These are phyloP conservation scores for Glaciozyma martinii DNA, from an alignment of 768 basidiomycete species.

Conservation along the genomic window DNA sequence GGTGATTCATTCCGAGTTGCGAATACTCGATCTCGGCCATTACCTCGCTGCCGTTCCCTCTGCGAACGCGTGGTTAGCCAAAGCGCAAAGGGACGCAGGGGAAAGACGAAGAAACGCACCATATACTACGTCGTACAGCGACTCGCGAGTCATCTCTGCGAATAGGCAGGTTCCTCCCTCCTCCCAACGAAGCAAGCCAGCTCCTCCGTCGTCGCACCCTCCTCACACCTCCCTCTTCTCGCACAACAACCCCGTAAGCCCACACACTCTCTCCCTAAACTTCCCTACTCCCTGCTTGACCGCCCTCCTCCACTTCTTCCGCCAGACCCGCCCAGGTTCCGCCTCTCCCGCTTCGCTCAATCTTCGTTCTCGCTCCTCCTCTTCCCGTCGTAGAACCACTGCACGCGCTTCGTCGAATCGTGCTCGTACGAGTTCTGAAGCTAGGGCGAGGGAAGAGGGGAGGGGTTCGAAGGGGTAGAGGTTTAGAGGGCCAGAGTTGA, in stretches of 20 bases:
- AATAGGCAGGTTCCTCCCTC: background rate
- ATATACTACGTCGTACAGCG: too few species aligned
- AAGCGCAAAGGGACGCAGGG: too few species aligned
- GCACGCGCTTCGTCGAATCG: background rate
- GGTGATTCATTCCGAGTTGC: too few species aligned
- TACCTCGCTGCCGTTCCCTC: too few species aligned
- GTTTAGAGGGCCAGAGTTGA: constrained; percentile 22
- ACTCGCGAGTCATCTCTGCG: background rate
- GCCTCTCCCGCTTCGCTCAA: constrained; percentile 2
- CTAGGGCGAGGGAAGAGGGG: constrained; percentile 14
- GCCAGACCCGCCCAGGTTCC: constrained; percentile 19
- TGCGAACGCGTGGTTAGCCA: too few species aligned
- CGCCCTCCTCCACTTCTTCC: constrained; percentile 16
- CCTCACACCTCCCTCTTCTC: constrained; percentile 1
- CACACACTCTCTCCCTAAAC: constrained; percentile 21
- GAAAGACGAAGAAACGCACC: too few species aligned
- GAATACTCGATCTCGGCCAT: too few species aligned
- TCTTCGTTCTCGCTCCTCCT: background rate
- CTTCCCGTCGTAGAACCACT: background rate
- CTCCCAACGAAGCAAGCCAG: background rate
- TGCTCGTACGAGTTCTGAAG: background rate
- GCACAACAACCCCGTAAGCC: constrained; percentile 26
- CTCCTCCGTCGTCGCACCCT: background rate
- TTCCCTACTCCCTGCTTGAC: constrained; percentile 3
- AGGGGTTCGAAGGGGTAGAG: constrained; percentile 28